Conservation (phyloP, 306 rosid species). For the Vicia sativa region DNA sequence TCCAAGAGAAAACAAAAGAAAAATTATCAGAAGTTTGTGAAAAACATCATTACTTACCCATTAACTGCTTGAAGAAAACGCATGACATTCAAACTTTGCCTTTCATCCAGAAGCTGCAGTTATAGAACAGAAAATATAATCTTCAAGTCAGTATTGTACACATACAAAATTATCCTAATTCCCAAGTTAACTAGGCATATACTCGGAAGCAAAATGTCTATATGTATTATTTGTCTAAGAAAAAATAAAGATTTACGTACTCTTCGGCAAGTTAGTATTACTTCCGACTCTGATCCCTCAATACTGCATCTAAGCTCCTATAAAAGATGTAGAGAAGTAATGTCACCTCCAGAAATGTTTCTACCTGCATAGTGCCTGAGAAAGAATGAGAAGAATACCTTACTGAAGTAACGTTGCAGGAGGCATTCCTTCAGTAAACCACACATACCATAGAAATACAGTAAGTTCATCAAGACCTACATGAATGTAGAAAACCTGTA, state of each 20-base stretch:
- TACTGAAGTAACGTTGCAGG: slow-evolving; percentile 83
- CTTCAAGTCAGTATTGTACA: slow-evolving; percentile 26
- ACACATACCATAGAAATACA: slow-evolving; percentile 87
- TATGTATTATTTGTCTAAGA: slow-evolving; percentile 24
- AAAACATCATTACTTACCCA: slow-evolving; percentile 51
- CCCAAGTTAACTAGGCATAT: neutral
- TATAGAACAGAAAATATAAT: slow-evolving; percentile 35
- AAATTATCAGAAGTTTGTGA: neutral
- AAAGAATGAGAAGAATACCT: slow-evolving; percentile 51
- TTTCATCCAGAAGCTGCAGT: slow-evolving; percentile 79
- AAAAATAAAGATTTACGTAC: slow-evolving; percentile 50
- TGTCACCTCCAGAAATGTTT: slow-evolving; percentile 18
- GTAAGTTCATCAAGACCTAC: slow-evolving; percentile 75
- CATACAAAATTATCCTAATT: neutral
- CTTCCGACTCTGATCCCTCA: slow-evolving; percentile 65
- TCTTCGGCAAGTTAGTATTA: slow-evolving; percentile 70
- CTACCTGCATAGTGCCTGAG: neutral
- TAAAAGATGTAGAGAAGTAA: slow-evolving; percentile 18
- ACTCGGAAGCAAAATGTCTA: slow-evolving; percentile 5
- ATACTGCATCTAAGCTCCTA: slow-evolving; percentile 77
- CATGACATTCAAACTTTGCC: slow-evolving; percentile 82
- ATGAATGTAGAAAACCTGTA: slow-evolving; percentile 11
- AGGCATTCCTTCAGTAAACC: slow-evolving; percentile 84
- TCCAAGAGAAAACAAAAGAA: neutral
- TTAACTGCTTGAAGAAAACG: slow-evolving; percentile 82